Conservation (phyloP, 2,329 filamentous ascomycete species). For the Daldinia sp. region DNA sequence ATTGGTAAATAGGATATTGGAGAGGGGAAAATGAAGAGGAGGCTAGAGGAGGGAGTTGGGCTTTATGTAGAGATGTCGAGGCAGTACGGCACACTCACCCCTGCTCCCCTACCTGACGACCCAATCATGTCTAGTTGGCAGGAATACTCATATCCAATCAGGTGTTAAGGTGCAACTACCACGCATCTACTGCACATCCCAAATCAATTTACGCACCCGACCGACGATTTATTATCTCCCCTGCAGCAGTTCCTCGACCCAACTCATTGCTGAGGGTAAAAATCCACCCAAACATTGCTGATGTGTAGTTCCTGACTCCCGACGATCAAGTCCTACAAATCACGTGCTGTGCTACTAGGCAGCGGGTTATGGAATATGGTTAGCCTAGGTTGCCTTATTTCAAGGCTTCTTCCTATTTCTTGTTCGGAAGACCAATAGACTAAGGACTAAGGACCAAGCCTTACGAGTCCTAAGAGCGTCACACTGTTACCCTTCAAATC, state of each 20-base stretch:
- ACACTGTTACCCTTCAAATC: slow-evolving; percentile 21
- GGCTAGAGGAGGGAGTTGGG: slow-evolving; percentile 42
- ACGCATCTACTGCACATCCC: slow-evolving; percentile 30
- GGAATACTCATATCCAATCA: slow-evolving; percentile 31
- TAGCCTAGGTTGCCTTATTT: slow-evolving; percentile 35
- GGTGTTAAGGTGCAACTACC: slow-evolving; percentile 23
- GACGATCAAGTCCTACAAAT: slow-evolving; percentile 36
- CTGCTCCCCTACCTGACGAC: slow-evolving; percentile 25
- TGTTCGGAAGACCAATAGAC: not conserved
- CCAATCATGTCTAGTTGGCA: slow-evolving; percentile 42
- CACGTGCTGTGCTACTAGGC: slow-evolving; percentile 40
- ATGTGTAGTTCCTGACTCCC: slow-evolving; percentile 10
- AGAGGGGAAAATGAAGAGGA: slow-evolving; percentile 41
- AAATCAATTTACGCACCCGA: slow-evolving; percentile 23
- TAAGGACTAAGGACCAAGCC: slow-evolving; percentile 2
- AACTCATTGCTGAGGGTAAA: not conserved
- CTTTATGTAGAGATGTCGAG: slow-evolving; percentile 48
- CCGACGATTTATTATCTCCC: slow-evolving; percentile 28
- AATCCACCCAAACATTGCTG: slow-evolving; percentile 17
- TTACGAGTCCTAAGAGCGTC: slow-evolving; percentile 28
- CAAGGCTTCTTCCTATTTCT: slow-evolving; percentile 18
- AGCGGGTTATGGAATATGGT: slow-evolving; percentile 19
- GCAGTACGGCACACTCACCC: slow-evolving; percentile 40
- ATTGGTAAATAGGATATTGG: slow-evolving; percentile 26
- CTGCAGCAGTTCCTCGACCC: slow-evolving; percentile 7